phyloP scores from a whole-genome alignment of 2,329 filamentous ascomycete genomes.

The Apiospora marii region DNA sequence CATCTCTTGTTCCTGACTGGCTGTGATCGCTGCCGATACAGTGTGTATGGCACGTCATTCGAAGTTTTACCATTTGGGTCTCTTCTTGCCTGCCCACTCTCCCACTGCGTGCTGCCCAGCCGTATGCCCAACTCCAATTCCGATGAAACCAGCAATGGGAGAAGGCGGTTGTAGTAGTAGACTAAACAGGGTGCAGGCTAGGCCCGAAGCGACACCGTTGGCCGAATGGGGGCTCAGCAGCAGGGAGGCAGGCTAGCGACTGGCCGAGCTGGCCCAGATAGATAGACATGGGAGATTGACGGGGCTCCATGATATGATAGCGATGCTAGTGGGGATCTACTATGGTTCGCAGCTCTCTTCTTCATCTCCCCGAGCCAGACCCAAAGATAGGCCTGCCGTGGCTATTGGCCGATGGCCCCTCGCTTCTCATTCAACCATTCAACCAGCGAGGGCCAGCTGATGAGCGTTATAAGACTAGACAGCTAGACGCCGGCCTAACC shows the following conservation, averaged over 20 bases:
- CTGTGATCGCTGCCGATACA: background rate
- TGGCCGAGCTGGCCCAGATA: background rate
- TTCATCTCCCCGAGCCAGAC: slow-evolving; percentile 17
- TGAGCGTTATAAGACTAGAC: background rate
- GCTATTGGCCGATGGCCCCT: background rate
- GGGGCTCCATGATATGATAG: slow-evolving; percentile 17
- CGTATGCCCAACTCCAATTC: slow-evolving; percentile 5
- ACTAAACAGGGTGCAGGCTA: background rate
- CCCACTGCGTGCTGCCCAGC: too few species aligned
- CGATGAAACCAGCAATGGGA: slow-evolving; percentile 15
- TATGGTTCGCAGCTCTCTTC: slow-evolving; percentile 14
- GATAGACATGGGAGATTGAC: slow-evolving; percentile 13
- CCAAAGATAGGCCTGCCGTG: background rate
- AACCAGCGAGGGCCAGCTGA: background rate
- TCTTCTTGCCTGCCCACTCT: background rate
- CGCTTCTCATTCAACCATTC: background rate
- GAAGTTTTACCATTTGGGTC: background rate
- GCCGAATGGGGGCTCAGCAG: background rate
- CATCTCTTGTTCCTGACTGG: slow-evolving; percentile 7
- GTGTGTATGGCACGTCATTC: slow-evolving; percentile 17
- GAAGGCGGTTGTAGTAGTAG: background rate
- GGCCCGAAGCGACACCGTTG: slow-evolving; percentile 20
- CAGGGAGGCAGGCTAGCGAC: too few species aligned
- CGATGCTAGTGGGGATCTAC: slow-evolving; percentile 17
- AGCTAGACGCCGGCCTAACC: background rate